A percentile compares a stretch with the other conserved stretches of the same genome.
Evolutionary conservation across 768 basidiomycete genomes (phyloP).

Genomic region (Mycena rosella): DNA sequence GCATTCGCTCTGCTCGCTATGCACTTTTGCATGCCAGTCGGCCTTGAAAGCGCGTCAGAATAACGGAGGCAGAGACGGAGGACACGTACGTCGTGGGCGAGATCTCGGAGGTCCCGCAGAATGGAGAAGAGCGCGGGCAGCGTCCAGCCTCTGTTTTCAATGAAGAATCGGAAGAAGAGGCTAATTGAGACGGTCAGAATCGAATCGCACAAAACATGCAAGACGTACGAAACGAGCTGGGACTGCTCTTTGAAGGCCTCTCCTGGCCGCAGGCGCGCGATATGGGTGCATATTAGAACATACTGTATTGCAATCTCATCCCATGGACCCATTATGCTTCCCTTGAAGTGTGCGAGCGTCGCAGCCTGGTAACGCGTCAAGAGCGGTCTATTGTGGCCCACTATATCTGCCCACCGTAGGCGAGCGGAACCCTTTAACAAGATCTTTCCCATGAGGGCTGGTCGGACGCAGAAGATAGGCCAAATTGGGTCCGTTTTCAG

Average conservation of each 20-base stretch:
- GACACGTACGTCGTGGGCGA: conserved; percentile 82
- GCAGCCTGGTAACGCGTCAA: conserved; percentile 34
- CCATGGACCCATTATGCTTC: conserved; percentile 80
- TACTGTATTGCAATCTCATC: conserved; percentile 90
- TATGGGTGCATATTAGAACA: conserved; percentile 78
- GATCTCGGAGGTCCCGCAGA: conserved; percentile 82
- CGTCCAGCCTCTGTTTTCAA: conserved; percentile 89
- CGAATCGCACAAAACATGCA: background rate
- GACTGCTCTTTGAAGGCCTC: conserved; percentile 89
- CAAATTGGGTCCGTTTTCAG: conserved; percentile 76
- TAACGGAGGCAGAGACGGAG: background rate
- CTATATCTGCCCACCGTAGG: conserved; percentile 52
- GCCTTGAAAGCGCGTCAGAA: conserved; percentile 55
- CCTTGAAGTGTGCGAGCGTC: conserved; percentile 64
- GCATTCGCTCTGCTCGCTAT: conserved; percentile 68
- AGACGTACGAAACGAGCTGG: conserved; percentile 78
- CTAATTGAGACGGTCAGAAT: conserved; percentile 49
- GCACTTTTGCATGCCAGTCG: conserved; percentile 69
- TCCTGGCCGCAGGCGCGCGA: conserved; percentile 71
- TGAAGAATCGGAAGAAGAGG: conserved; percentile 82
- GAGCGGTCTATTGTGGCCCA: conserved; percentile 7
- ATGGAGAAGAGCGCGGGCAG: conserved; percentile 87
- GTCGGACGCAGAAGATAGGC: conserved; percentile 84
- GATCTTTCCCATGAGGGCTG: conserved; percentile 80
- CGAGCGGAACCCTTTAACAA: conserved; percentile 79